A percentile compares a stretch with the other conserved stretches of the same genome.
These are phyloP conservation scores for Phialocephala sp. DNA, from an alignment of 2,329 filamentous ascomycete genomes.

Conservation along the genomic window DNA sequence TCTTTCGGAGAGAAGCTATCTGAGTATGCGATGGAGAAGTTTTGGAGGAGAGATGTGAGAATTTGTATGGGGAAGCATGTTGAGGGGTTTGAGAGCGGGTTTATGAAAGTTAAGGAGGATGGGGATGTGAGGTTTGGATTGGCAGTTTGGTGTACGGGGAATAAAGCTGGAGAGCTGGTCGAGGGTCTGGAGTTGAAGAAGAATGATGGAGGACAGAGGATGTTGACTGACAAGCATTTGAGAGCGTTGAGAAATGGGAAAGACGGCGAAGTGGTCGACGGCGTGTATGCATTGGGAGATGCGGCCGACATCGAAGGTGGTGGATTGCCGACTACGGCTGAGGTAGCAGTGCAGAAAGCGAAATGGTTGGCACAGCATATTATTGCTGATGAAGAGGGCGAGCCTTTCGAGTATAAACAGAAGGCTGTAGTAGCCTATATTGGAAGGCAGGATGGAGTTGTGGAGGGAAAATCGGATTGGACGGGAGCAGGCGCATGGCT, in stretches of 20 bases:
- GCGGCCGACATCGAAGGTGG: slow-evolving; percentile 65
- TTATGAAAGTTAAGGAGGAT: slow-evolving; percentile 41
- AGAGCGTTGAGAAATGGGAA: slow-evolving; percentile 53
- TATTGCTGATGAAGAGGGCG: slow-evolving; percentile 41
- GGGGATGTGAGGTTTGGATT: slow-evolving; percentile 53
- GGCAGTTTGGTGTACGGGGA: slow-evolving; percentile 72
- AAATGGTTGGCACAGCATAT: slow-evolving; percentile 67
- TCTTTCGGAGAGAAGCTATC: slow-evolving; percentile 76
- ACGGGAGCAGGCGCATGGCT: slow-evolving; percentile 50
- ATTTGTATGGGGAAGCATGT: slow-evolving; percentile 74
- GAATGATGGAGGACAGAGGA: slow-evolving; percentile 52
- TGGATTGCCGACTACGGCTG: slow-evolving; percentile 67
- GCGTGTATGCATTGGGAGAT: slow-evolving; percentile 71
- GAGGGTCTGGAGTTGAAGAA: slow-evolving; percentile 36
- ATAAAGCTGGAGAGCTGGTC: slow-evolving; percentile 69
- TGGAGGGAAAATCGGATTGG: slow-evolving; percentile 45
- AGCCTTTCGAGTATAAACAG: slow-evolving; percentile 47
- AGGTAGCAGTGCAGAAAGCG: slow-evolving; percentile 76
- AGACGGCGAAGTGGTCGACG: slow-evolving; percentile 40
- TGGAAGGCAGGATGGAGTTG: slow-evolving; percentile 49
- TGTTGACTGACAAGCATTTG: slow-evolving; percentile 67
- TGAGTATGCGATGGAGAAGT: slow-evolving; percentile 71
- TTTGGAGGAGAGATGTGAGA: slow-evolving; percentile 67
- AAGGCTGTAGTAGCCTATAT: slow-evolving; percentile 48
- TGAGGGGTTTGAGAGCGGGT: slow-evolving; percentile 45